Evolutionary conservation across 1,139 yeast genomes (phyloP), one percentile per base, ranked within the genome.

Genomic region (Hansenula lynferdii): DNA sequence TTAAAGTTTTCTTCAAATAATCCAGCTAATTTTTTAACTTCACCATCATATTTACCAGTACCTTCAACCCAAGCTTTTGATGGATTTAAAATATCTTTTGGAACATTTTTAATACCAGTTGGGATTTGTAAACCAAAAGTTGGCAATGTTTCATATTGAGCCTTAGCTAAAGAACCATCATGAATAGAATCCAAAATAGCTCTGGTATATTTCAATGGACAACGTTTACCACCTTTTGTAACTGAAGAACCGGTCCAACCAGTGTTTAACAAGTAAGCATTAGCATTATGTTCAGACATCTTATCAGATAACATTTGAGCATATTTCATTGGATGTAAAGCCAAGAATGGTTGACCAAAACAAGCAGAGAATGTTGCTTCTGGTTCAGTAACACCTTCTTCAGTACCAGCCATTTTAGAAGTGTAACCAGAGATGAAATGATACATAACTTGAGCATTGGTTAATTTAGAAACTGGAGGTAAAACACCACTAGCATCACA

Each of bases 321-420:
- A 67, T 92, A 92, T 67, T 82, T 83, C 92, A 92, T 92, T 65
- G 98, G 98, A 69, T 92, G 98, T 66, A 92, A 75, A 35, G 92
- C 97, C 69, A 92, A 76, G 85, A 92, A 92, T 50, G 98, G 98
- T 73, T 92, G 97, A 60, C 98, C 98, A 67, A 90, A 92, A 75
- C 98, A 92, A 42, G 98, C 96, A 50, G 96, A 86, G 78, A 92
- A 92, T 22, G 97, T 87, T 42, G 97, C 96, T 67, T 86, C 90
- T 45, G 98, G 97, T 71, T 92, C 97, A 50, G 97, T 90, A 53
- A 92, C 87, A 69, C 98, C 98, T 65, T 87, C 95, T 70, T 92
- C 98, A 42, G 98, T 92, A 67, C 98, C 98, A 49, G 98, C 97
- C 95, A 92, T 92, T 80, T 92, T 92, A 44, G 97, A 90, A 48